Conservation (phyloP, 2,329 filamentous ascomycete species). For the Nigrospora oryzae region DNA sequence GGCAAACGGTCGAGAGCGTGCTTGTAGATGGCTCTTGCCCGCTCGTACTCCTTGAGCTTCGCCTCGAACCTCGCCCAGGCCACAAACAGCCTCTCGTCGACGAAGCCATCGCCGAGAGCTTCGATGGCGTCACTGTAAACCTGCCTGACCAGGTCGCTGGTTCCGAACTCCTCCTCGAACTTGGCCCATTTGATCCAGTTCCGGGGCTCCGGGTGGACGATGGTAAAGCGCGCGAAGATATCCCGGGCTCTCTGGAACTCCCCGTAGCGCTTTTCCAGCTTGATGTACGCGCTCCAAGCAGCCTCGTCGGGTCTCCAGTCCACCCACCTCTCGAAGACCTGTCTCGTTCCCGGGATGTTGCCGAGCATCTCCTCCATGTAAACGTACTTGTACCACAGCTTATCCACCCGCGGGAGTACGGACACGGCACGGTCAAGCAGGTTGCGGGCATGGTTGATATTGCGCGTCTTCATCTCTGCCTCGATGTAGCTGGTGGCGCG, state of each 20-base stretch:
- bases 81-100: conserved; percentile 93
- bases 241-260: conserved; percentile 85
- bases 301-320: conserved; percentile 95
- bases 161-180: conserved; percentile 94
- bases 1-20: conserved; percentile 89
- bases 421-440: conserved; percentile 91
- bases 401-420: conserved; percentile 82
- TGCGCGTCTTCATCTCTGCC: conserved; percentile 88
- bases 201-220: conserved; percentile 85
- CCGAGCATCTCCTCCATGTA: conserved; percentile 98
- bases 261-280: conserved; percentile 89
- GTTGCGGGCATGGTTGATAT: conserved; percentile 96
- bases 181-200: conserved; percentile 99
- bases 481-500: conserved; percentile 59
- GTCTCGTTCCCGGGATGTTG: conserved; percentile 83
- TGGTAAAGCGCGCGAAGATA: conserved; percentile 83
- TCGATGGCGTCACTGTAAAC: conserved; percentile 87
- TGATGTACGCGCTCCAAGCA: conserved; percentile 94
- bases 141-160: conserved; percentile 82
- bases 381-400: conserved; percentile 98
- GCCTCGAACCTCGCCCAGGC: conserved; percentile 93
- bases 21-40: conserved; percentile 90
- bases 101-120: conserved; percentile 84
- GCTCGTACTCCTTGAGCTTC: conserved; percentile 90
- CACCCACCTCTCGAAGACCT: conserved; percentile 98